phyloP scores from a whole-genome alignment of 106 monocot genomes.

The Platanthera zijinensis region DNA sequence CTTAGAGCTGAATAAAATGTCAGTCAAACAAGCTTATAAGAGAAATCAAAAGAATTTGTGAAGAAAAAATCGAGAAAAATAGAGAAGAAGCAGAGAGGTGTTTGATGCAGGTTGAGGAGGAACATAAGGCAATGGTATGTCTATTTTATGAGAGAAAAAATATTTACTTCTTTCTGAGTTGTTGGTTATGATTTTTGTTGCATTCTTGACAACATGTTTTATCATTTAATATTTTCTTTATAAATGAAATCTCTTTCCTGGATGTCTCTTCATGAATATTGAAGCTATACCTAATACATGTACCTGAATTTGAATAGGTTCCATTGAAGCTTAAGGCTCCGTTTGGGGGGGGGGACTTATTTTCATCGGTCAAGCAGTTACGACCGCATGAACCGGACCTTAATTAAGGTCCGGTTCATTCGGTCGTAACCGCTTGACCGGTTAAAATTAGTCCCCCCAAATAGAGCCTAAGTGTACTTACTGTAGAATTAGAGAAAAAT shows the following conservation, averaged over 20 bases:
- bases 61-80: constrained; percentile 41
- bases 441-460: too few relatives aligned
- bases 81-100: constrained; percentile 46
- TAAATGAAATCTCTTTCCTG: neutral
- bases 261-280: neutral
- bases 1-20: constrained; percentile 9
- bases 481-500: neutral
- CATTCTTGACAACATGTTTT: neutral
- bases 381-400: too few relatives aligned
- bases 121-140: constrained; percentile 63
- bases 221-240: neutral
- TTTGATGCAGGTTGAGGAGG: constrained; percentile 55
- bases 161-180: neutral
- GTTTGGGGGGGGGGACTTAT: too few relatives aligned
- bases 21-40: constrained; percentile 69
- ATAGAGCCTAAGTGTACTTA: neutral
- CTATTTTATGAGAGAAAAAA: neutral
- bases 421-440: too few relatives aligned
- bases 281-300: too few relatives aligned
- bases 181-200: neutral
- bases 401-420: too few relatives aligned
- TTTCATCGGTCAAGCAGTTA: too few relatives aligned
- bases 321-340: too few relatives aligned
- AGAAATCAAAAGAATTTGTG: constrained; percentile 71
- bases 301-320: too few relatives aligned